Evolutionary conservation across 2,329 filamentous ascomycete genomes (phyloP), one percentile per base, ranked within the genome.

Genomic region (Colletotrichum spaethianum): DNA sequence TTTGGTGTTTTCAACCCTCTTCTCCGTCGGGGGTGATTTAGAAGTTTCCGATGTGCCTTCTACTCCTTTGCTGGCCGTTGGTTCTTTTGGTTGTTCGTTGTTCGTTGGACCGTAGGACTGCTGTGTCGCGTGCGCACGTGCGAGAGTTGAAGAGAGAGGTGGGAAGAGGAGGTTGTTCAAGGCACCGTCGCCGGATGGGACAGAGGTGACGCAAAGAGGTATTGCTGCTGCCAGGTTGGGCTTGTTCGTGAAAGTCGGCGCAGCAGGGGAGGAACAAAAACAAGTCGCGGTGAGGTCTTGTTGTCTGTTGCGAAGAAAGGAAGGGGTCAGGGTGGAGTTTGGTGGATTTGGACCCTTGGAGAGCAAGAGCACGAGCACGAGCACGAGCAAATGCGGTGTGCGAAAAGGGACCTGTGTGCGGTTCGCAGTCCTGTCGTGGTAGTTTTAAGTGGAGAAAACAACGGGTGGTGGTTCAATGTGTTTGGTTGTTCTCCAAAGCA

Each of bases 331-430:
- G 61, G 23, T 23, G 9, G 48, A 46, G 36, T 28, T 50, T 57
- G 57, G 61, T 61, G 60, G 60, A 70, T 50, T 50, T 52, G 44
- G 33, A 63, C 60, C 60, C 60, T 52, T 20, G 23, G 23, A 62
- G 31, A 33, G 16, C 28, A 46, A 18, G 42, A 16, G 38, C 38
- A 44, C 56, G 3, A 61, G 42, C 57, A 61, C 28, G 7, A 31
- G 57, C 40, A 60, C 26, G 16, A 50, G 28, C 60, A 62, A 55
- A 42, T 63, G 61, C 36, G 61, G 61, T 63, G 61, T 55, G 48
- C 14, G 36, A 36, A 31, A 33, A 33, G 36, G 68, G 11, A 20
- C 26, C 18, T 23, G 20, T 12, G 44, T 63, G 44, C 23, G 23
- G 46, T 28, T 59, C 14, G 38, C 12, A 18, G 23, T 20, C 18